phyloP scores from a whole-genome alignment of 176 grass and related monocot genomes.

The Aegilops speltoides region DNA sequence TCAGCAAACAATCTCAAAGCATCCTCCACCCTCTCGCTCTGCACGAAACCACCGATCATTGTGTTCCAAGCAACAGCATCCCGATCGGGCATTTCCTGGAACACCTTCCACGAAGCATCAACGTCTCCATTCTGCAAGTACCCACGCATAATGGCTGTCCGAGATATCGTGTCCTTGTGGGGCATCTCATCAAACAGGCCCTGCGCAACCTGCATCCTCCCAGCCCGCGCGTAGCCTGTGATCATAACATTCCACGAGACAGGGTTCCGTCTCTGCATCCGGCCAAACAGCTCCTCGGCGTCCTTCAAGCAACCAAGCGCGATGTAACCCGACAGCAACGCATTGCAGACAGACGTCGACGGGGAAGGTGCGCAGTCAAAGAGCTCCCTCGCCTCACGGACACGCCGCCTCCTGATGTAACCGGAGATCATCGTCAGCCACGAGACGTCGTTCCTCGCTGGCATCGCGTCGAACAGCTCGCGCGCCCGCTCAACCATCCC shows the following conservation, averaged over 20 bases:
- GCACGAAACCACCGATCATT: conserved; percentile 67
- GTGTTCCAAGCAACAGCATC: conserved; percentile 76
- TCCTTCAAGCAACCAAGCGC: conserved; percentile 41
- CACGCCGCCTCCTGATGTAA: conserved; percentile 43
- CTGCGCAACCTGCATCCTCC: conserved; percentile 51
- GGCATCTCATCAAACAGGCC: conserved; percentile 57
- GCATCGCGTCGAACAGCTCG: conserved; percentile 58
- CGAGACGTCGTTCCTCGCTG: conserved; percentile 24
- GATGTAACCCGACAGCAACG: conserved; percentile 44
- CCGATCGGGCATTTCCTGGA: conserved; percentile 57
- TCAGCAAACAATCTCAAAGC: conserved; percentile 56
- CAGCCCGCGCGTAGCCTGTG: conserved; percentile 44
- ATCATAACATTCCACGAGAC: conserved; percentile 75
- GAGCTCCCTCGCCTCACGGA: conserved; percentile 34
- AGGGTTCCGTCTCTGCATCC: conserved; percentile 41
- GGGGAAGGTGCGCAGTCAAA: conserved; percentile 5
- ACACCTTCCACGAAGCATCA: conserved; percentile 46
- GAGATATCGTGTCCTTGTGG: conserved; percentile 58
- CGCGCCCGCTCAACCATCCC: conserved; percentile 39
- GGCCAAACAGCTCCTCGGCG: conserved; percentile 52
- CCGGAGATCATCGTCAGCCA: conserved; percentile 62
- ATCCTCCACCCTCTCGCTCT: conserved; percentile 54
- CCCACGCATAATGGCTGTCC: conserved; percentile 63
- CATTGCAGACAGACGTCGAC: conserved; percentile 33
- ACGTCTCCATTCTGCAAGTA: conserved; percentile 59